Percentiles rank a stretch among this genome's conserved stretches.
Evolutionary conservation across 116 monocot species (phyloP).

Genomic region (Zostera marina): DNA sequence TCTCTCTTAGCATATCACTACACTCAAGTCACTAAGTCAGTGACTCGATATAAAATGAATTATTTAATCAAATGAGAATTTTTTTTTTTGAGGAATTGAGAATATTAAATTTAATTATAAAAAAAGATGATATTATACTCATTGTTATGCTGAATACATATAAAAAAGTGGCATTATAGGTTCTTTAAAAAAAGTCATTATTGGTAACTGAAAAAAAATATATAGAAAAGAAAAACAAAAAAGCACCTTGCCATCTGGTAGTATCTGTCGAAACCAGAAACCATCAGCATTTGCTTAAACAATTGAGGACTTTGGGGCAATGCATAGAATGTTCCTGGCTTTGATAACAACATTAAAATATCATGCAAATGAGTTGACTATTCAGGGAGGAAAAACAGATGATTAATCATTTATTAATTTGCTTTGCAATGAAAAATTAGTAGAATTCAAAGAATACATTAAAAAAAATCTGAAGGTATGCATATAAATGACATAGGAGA

Average conservation of each 20-base stretch:
- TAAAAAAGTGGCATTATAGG: not conserved
- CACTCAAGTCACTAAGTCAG: no score
- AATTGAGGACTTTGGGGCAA: conserved; percentile 98
- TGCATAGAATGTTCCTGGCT: conserved; percentile 99
- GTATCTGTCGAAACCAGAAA: conserved; percentile 85
- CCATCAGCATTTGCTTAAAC: conserved; percentile 99
- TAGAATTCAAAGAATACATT: not conserved
- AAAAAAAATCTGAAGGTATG: not conserved
- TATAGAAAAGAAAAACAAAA: not conserved
- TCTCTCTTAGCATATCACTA: no score
- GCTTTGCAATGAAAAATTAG: not conserved
- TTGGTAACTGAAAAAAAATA: not conserved
- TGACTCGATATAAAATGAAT: no score
- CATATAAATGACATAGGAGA: not conserved
- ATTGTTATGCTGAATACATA: not conserved
- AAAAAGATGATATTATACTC: no score
- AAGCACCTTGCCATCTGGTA: conserved; percentile 87
- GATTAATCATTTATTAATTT: no score
- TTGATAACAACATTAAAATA: conserved; percentile 35
- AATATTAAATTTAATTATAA: no score
- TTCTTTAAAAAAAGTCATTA: not conserved
- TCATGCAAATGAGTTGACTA: not conserved
- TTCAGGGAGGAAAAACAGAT: no score
- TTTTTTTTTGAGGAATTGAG: no score
- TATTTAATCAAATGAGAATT: no score